Evolutionary conservation across 495 filamentous ascomycete species (phyloP).

Genomic region (Penicillium arizonense): DNA sequence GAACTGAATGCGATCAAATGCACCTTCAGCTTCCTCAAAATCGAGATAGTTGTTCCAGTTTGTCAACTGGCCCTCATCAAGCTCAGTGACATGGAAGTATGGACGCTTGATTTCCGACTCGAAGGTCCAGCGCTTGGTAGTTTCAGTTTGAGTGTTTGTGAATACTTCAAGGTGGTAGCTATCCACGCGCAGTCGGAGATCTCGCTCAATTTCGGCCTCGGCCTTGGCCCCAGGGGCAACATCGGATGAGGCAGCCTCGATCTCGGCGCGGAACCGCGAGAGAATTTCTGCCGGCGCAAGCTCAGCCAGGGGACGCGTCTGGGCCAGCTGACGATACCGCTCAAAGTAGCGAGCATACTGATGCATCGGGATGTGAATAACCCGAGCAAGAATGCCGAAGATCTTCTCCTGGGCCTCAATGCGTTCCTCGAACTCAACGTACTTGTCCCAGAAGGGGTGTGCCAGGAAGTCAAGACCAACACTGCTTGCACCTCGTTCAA

Average conservation of each 20-base stretch:
- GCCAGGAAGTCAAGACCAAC: constrained; percentile 93
- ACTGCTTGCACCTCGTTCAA: constrained; percentile 81
- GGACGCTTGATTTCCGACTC: constrained; percentile 94
- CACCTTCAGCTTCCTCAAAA: constrained; percentile 86
- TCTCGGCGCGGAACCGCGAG: constrained; percentile 65
- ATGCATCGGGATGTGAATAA: constrained; percentile 94
- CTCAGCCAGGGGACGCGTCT: constrained; percentile 69
- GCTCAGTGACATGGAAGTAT: constrained; percentile 94
- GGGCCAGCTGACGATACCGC: constrained; percentile 77
- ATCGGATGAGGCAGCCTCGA: constrained; percentile 55
- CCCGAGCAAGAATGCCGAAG: constrained; percentile 77
- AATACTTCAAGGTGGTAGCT: constrained; percentile 79
- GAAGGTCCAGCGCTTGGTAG: constrained; percentile 90
- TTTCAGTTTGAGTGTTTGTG: constrained; percentile 79
- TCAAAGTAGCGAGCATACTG: constrained; percentile 96
- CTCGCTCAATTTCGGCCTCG: constrained; percentile 81
- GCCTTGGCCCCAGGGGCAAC: constrained; percentile 47
- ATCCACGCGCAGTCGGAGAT: constrained; percentile 77
- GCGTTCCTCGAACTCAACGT: constrained; percentile 92
- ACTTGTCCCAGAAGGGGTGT: constrained; percentile 99
- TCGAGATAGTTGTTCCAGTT: constrained; percentile 98
- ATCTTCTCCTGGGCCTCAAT: constrained; percentile 84
- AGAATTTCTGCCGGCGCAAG: constrained; percentile 68
- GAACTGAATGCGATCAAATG: constrained; percentile 72
- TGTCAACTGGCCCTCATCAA: constrained; percentile 79